phyloP scores from a whole-genome alignment of 148 eudicot species.

The Silene uniflora region DNA sequence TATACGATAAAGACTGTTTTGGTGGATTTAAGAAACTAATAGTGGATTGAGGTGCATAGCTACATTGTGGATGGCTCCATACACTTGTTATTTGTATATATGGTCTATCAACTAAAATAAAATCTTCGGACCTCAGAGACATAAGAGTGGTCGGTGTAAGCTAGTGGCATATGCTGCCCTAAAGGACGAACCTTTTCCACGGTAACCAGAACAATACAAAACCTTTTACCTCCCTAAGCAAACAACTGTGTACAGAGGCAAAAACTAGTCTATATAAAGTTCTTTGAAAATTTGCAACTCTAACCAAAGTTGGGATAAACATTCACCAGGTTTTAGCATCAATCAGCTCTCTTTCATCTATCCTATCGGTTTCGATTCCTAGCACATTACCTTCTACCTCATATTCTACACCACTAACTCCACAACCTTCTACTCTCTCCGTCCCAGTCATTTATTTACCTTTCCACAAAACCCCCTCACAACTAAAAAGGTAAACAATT shows the following conservation, averaged over 20 bases:
- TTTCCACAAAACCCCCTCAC: neutral
- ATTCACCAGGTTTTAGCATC: neutral
- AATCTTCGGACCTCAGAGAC: neutral
- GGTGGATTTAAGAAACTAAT: too few species aligned
- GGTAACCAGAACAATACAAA: neutral
- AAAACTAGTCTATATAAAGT: too few species aligned
- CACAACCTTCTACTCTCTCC: neutral
- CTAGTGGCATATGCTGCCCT: neutral
- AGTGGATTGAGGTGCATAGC: too few species aligned
- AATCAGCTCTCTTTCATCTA: neutral
- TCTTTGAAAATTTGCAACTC: too few species aligned
- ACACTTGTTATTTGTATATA: too few species aligned
- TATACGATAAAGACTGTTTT: too few species aligned
- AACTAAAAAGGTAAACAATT: neutral
- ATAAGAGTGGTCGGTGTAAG: neutral
- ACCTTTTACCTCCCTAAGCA: neutral
- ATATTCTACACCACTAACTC: neutral
- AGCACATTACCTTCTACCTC: neutral
- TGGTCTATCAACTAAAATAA: too few species aligned
- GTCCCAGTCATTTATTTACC: neutral
- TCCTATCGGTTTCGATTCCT: neutral
- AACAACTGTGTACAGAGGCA: too few species aligned
- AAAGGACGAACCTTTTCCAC: neutral
- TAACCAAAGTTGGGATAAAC: neutral
- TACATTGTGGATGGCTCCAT: too few species aligned